These are phyloP conservation scores for Fusarium buxicola DNA, from an alignment of 2,329 filamentous ascomycete species.

Conservation along the genomic window DNA sequence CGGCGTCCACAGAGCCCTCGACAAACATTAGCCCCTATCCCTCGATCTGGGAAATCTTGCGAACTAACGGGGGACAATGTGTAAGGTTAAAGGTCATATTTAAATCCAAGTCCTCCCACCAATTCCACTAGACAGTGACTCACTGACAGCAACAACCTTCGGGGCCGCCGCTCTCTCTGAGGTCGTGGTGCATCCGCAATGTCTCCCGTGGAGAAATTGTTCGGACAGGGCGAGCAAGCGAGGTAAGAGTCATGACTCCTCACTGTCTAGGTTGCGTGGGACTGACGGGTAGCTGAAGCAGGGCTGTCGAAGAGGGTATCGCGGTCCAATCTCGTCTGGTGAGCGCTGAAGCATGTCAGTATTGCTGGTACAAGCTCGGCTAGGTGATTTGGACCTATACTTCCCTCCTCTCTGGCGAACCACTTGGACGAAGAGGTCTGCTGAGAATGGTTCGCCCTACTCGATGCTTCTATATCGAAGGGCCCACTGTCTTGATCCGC, in stretches of 20 bases:
- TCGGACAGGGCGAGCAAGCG: background rate
- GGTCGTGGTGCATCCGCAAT: background rate
- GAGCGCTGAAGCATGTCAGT: conserved; percentile 12
- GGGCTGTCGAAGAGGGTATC: conserved; percentile 2
- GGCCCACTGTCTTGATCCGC: background rate
- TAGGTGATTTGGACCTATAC: conserved; percentile 11
- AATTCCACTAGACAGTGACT: conserved; percentile 1
- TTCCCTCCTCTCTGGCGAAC: background rate
- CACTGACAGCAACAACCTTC: conserved; percentile 6
- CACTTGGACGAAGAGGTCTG: background rate
- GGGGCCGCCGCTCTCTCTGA: conserved; percentile 18
- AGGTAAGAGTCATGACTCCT: conserved; percentile 20
- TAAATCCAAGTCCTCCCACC: conserved; percentile 25
- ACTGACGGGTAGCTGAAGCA: conserved; percentile 31
- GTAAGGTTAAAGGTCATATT: conserved; percentile 35
- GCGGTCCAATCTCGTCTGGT: background rate
- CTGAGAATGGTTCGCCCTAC: conserved; percentile 2
- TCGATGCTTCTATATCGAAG: background rate
- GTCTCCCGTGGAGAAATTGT: background rate
- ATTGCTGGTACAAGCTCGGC: conserved; percentile 1
- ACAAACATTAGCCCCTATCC: background rate
- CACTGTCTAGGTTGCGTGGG: conserved; percentile 29
- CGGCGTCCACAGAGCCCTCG: background rate
- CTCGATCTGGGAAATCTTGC: conserved; percentile 23
- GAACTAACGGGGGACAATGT: conserved; percentile 29